Conservation (phyloP, 1,139 yeast species). For the Williopsis jadinii region DNA sequence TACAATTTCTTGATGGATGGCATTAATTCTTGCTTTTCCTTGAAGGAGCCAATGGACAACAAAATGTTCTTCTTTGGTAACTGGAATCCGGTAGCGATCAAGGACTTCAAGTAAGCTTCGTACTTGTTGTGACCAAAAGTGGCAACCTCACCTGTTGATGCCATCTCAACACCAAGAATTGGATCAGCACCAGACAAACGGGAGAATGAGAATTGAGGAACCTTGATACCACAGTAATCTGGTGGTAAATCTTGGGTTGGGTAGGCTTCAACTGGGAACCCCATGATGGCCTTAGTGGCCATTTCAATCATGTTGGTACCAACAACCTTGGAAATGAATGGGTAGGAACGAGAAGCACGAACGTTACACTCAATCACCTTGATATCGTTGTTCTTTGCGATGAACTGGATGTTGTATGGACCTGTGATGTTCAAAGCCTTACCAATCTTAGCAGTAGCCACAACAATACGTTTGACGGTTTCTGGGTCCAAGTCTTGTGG, state of each 20-base stretch:
- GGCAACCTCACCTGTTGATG: slow-evolving; percentile 99
- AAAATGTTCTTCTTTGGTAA: slow-evolving; percentile 92
- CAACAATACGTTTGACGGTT: slow-evolving; percentile 85
- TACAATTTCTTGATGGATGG: slow-evolving; percentile 80
- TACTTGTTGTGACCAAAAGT: slow-evolving; percentile 93
- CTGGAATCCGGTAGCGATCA: slow-evolving; percentile 91
- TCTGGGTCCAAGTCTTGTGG: slow-evolving; percentile 94
- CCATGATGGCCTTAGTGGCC: slow-evolving; percentile 96
- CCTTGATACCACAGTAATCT: slow-evolving; percentile 94
- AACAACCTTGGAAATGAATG: slow-evolving; percentile 95
- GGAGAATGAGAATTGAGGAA: slow-evolving; percentile 97
- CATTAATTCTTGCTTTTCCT: slow-evolving; percentile 88
- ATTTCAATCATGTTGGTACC: slow-evolving; percentile 95
- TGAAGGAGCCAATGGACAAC: slow-evolving; percentile 94
- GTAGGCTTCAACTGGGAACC: slow-evolving; percentile 78
- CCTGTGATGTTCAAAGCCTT: slow-evolving; percentile 95
- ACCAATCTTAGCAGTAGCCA: slow-evolving; percentile 95
- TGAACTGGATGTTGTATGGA: slow-evolving; percentile 95
- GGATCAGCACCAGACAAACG: slow-evolving; percentile 99
- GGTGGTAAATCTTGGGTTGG: slow-evolving; percentile 86
- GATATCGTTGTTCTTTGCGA: slow-evolving; percentile 85
- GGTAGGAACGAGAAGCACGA: slow-evolving; percentile 98
- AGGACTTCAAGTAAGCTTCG: slow-evolving; percentile 93
- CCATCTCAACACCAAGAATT: slow-evolving; percentile 98
- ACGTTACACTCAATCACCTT: slow-evolving; percentile 98